Conservation (phyloP, 441 rosid species). For the Gossypium trilobum region DNA sequence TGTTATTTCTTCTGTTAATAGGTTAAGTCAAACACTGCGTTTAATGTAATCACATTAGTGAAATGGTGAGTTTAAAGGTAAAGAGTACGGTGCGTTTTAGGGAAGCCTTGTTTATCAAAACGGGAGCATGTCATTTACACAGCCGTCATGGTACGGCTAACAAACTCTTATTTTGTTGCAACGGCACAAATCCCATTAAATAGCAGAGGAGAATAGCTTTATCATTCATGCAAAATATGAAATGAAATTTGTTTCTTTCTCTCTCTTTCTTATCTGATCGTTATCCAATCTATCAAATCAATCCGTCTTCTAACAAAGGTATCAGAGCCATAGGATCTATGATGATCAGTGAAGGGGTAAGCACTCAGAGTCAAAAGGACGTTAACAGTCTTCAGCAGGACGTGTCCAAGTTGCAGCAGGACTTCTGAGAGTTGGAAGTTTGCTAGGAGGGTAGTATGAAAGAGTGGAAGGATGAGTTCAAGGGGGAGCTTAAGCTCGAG, state of each 20-base stretch:
- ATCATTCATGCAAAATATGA: background rate
- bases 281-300: background rate
- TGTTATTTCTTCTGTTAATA: background rate
- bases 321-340: background rate
- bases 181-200: background rate
- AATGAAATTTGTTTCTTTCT: background rate
- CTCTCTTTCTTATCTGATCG: background rate
- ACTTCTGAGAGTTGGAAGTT: background rate
- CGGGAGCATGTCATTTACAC: background rate
- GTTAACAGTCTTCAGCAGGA: background rate
- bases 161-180: background rate
- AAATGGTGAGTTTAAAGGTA: background rate
- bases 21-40: background rate
- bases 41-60: background rate
- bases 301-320: background rate
- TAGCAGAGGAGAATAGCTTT: too few species aligned
- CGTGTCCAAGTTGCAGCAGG: background rate
- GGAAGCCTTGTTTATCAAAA: background rate
- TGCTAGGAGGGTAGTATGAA: background rate
- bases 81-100: background rate
- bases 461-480: background rate
- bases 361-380: background rate
- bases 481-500: background rate
- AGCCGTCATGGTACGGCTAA: background rate
- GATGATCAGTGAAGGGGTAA: background rate